These are phyloP conservation scores for Scheffersomyces stipitis DNA, from an alignment of 805 yeast genomes.

Conservation along the genomic window DNA sequence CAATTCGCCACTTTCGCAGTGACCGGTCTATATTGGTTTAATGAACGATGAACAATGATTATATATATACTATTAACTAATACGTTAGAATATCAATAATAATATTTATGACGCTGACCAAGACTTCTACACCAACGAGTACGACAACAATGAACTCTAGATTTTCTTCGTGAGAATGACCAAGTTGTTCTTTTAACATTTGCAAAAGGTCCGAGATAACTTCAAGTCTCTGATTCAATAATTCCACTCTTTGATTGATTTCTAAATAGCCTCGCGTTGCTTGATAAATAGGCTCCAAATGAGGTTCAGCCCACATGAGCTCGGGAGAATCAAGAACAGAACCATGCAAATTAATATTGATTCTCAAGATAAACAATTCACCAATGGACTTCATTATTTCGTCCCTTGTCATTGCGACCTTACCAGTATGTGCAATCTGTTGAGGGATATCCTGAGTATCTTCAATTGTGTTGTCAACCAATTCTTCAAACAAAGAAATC, in stretches of 20 bases:
- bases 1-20: too few relatives aligned
- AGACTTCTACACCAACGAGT: slow-evolving; percentile 86
- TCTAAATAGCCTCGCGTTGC: slow-evolving; percentile 95
- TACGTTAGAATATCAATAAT: slow-evolving; percentile 53
- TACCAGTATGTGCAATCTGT: slow-evolving; percentile 91
- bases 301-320: slow-evolving; percentile 99
- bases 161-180: slow-evolving; percentile 90
- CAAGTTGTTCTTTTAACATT: slow-evolving; percentile 95
- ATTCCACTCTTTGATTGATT: slow-evolving; percentile 88
- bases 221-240: slow-evolving; percentile 88
- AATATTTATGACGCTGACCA: slow-evolving; percentile 83
- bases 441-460: slow-evolving; percentile 97
- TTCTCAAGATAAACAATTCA: slow-evolving; percentile 84
- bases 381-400: slow-evolving; percentile 98
- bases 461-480: slow-evolving; percentile 94
- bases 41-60: too few relatives aligned
- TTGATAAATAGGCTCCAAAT: slow-evolving; percentile 94
- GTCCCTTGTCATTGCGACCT: slow-evolving; percentile 89
- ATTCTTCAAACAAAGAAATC: slow-evolving; percentile 91
- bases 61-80: slow-evolving; percentile 6
- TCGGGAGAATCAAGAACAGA: slow-evolving; percentile 95
- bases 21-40: too few relatives aligned
- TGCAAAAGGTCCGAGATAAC: slow-evolving; percentile 91
- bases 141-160: slow-evolving; percentile 88
- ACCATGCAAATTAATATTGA: slow-evolving; percentile 80